Conservation (phyloP, 768 basidiomycete species). For the Grammothele lineata region DNA sequence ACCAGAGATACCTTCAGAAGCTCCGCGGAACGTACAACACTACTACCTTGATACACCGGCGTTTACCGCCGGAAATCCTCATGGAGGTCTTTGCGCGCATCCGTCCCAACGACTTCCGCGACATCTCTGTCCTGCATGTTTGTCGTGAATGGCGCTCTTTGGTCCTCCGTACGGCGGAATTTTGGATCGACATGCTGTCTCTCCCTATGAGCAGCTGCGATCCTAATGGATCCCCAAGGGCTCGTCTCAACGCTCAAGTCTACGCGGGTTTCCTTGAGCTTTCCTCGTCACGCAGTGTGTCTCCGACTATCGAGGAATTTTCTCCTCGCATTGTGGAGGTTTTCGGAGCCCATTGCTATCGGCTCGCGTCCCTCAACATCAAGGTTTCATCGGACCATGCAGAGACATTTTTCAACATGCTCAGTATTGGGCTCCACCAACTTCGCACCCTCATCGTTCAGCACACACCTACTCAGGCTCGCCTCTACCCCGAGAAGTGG, state of each 20-base stretch:
- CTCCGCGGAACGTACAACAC: background rate
- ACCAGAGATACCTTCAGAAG: background rate
- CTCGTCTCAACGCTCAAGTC: background rate
- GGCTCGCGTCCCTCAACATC: background rate
- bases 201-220: background rate
- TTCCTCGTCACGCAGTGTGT: background rate
- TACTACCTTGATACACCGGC: background rate
- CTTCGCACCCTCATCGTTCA: too few species aligned
- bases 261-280: background rate
- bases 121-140: background rate
- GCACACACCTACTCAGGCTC: too few species aligned
- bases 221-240: background rate
- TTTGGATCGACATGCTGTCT: conserved; percentile 4
- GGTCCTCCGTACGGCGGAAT: background rate
- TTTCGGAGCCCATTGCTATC: background rate
- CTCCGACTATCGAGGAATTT: background rate
- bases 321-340: background rate
- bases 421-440: too few species aligned
- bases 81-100: conserved; percentile 1
- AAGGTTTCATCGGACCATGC: background rate
- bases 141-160: background rate
- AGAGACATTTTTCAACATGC: too few species aligned
- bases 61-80: conserved; percentile 2
- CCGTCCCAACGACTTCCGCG: background rate
- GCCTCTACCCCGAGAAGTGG: too few species aligned